A percentile compares a stretch with the other conserved stretches of the same genome.
Conservation (phyloP, 208 protist genomes). For the Crithidia sp. region DNA sequence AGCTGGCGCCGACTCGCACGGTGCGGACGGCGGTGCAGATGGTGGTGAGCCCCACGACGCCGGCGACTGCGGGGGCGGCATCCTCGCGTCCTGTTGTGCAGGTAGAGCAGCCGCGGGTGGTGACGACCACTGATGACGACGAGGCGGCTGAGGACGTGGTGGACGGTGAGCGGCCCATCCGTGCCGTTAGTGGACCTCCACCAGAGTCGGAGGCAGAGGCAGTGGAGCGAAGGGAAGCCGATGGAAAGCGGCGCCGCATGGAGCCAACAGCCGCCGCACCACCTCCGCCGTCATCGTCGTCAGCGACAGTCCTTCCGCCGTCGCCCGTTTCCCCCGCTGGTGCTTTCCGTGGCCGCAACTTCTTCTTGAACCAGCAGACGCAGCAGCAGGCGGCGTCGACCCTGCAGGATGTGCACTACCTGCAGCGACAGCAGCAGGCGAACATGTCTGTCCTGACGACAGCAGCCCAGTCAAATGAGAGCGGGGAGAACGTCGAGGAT, state of each 20-base stretch:
- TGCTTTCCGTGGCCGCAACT: constrained; percentile 49
- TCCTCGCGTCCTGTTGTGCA: not conserved
- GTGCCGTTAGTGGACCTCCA: constrained; percentile 46
- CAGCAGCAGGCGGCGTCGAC: constrained; percentile 39
- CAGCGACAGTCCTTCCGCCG: not conserved
- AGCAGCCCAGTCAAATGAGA: not conserved
- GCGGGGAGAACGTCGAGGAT: constrained; percentile 10
- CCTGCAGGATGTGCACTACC: constrained; percentile 55
- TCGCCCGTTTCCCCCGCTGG: constrained; percentile 20
- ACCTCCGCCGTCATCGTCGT: not conserved
- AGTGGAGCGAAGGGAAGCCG: not conserved
- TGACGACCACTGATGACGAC: not conserved
- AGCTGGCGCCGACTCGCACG: constrained; percentile 41
- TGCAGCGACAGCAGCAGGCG: constrained; percentile 48
- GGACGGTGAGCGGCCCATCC: constrained; percentile 56
- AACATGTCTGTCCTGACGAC: constrained; percentile 29
- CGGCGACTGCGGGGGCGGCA: not conserved
- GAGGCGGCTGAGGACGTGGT: constrained; percentile 30
- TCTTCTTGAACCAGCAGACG: constrained; percentile 48
- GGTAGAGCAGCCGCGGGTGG: constrained; percentile 25
- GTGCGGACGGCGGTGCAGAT: constrained; percentile 70
- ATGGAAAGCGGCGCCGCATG: constrained; percentile 48
- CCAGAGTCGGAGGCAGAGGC: constrained; percentile 7
- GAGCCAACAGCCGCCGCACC: constrained; percentile 16
- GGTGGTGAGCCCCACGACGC: constrained; percentile 26